Evolutionary conservation across 2,329 filamentous ascomycete species (phyloP).

Genomic region (Elsinoe ampelina): DNA sequence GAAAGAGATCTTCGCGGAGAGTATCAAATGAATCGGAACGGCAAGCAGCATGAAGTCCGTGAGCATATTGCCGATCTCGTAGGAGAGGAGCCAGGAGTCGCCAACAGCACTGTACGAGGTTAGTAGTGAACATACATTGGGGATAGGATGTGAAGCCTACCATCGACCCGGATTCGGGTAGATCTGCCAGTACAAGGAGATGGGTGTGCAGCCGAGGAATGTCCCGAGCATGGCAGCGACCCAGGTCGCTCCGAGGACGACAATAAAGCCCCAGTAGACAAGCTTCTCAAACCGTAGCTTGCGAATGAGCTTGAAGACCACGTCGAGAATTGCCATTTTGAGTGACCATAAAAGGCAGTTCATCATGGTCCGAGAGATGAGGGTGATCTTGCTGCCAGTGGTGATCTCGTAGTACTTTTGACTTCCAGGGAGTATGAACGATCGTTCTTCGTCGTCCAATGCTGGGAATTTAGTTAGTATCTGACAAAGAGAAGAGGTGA

Average conservation of each 20-base stretch:
- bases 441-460: not conserved
- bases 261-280: not conserved
- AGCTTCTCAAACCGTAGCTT: not conserved
- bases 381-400: not conserved
- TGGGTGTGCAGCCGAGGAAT: not conserved
- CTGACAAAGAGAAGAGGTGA: too few species aligned
- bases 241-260: not conserved
- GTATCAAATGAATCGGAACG: not conserved
- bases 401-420: not conserved
- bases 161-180: not conserved
- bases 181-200: not conserved
- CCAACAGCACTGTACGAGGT: not conserved
- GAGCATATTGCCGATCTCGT: conserved; percentile 1
- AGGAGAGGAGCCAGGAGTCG: not conserved
- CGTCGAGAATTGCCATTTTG: not conserved
- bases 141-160: not conserved
- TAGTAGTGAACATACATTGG: not conserved
- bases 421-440: not conserved
- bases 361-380: not conserved
- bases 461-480: not conserved
- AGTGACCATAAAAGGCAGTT: not conserved
- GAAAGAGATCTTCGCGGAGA: not conserved
- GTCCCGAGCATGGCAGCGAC: not conserved
- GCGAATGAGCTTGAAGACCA: not conserved
- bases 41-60: not conserved